Conservation (phyloP, 2,329 filamentous ascomycete genomes). For the Paecilomyces niveus region DNA sequence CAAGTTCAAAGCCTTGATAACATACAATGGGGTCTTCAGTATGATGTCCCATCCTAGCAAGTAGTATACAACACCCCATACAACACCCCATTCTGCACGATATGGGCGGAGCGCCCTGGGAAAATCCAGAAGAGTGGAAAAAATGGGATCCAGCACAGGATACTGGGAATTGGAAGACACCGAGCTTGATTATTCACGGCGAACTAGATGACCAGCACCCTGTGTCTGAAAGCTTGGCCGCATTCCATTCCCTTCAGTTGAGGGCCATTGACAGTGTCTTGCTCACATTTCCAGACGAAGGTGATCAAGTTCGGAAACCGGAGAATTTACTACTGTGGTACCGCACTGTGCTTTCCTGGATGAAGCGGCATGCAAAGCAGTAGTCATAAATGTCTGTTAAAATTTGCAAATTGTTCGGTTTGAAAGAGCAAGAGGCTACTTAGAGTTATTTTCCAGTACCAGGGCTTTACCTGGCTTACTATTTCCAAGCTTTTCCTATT, state of each 20-base stretch:
- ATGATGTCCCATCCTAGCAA: slow-evolving; percentile 20
- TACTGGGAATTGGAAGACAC: slow-evolving; percentile 66
- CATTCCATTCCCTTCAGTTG: slow-evolving; percentile 75
- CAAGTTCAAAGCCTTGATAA: slow-evolving; percentile 80
- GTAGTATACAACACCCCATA: too few relatives aligned
- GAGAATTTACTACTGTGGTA: slow-evolving; percentile 92
- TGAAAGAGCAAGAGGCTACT: too few relatives aligned
- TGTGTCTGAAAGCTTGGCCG: slow-evolving; percentile 68
- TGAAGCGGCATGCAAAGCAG: slow-evolving; percentile 37
- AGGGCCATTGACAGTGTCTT: slow-evolving; percentile 67
- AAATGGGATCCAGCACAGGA: slow-evolving; percentile 38
- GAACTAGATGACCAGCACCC: slow-evolving; percentile 81
- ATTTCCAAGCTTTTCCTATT: too few relatives aligned
- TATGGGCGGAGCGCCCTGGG: slow-evolving; percentile 56
- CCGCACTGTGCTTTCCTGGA: slow-evolving; percentile 69
- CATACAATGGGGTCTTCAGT: slow-evolving; percentile 80
- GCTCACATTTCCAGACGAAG: slow-evolving; percentile 70
- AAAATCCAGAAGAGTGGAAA: slow-evolving; percentile 52
- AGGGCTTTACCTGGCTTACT: too few relatives aligned
- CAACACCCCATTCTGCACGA: slow-evolving; percentile 44
- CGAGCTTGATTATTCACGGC: slow-evolving; percentile 77
- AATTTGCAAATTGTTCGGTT: too few relatives aligned
- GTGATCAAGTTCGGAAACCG: slow-evolving; percentile 70
- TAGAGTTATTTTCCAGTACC: too few relatives aligned
- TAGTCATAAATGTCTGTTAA: too few relatives aligned